Evolutionary conservation across 768 basidiomycete genomes (phyloP), one percentile per base, ranked within the genome.

Genomic region (Mycena latifolia): DNA sequence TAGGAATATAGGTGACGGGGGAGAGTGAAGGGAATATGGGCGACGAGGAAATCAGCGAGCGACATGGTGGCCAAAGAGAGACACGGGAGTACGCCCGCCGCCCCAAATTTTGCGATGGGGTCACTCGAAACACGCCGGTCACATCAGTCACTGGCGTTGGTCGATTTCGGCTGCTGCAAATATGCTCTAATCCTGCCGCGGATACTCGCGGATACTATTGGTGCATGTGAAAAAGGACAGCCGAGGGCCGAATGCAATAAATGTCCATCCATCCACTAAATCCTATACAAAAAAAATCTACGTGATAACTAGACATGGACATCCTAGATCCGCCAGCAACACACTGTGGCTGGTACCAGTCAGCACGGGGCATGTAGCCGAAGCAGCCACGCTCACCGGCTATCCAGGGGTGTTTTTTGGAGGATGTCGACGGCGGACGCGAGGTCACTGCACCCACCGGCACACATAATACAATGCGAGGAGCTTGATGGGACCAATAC

Each of bases 31-130:
- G 90, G 89, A 68, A 88, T 77, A 73, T 84, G 69, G 46, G 85
- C 78, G 75, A 91, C 80, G 70, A 94, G 82, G 71, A 91, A 80
- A 77, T 92, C 90, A 71, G 93, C 91, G 78, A 94, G 86, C 65
- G 87, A 84, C 75, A 86, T 83, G 92, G 93, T 22, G 37, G 67
- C 72, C 71, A 72, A 67, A 70, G 71, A 71, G 67, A 63, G 72
- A 18, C 3, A 33, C 33, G 29, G 7, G 27, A 18, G 9, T 28
- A 20, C 6, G 20, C 31, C 31, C 8, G 24, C 15, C 28, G 17
- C 31, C 7, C 33, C 28, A 28, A 51, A 51, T 31, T 35, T 35
- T 35, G n/a, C 33, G 33, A 35, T 35, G 33, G 33, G 33, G 33
- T 35, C 8, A 35, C 8, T 35, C 33, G 8, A 35, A 35, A 35